These are phyloP conservation scores for Aspergillus homomorphus DNA, from an alignment of 495 filamentous ascomycete species.

Conservation along the genomic window DNA sequence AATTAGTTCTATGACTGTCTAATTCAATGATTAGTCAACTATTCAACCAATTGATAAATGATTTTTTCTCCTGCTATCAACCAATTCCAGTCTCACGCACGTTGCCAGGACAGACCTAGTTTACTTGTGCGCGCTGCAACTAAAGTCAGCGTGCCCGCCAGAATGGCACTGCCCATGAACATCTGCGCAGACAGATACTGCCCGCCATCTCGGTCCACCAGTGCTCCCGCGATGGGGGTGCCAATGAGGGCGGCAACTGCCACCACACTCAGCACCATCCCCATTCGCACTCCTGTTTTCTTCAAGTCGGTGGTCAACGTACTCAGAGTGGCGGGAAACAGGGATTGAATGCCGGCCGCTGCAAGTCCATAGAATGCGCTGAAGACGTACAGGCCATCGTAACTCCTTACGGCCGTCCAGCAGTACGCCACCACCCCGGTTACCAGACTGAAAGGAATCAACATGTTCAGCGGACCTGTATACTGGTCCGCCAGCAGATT, in stretches of 20 bases:
- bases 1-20: too few species aligned
- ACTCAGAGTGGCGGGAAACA: slow-evolving; percentile 59
- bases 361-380: slow-evolving; percentile 60
- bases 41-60: not conserved
- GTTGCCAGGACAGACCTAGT: slow-evolving; percentile 28
- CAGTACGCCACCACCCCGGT: slow-evolving; percentile 54
- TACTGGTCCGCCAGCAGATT: slow-evolving; percentile 61
- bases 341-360: slow-evolving; percentile 64
- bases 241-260: slow-evolving; percentile 71
- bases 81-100: too few species aligned
- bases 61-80: too few species aligned
- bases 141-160: slow-evolving; percentile 49
- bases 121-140: slow-evolving; percentile 46
- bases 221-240: slow-evolving; percentile 67
- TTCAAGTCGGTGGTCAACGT: slow-evolving; percentile 61
- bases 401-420: slow-evolving; percentile 58
- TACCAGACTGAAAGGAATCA: slow-evolving; percentile 53
- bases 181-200: slow-evolving; percentile 58
- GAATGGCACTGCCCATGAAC: slow-evolving; percentile 44
- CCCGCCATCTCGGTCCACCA: slow-evolving; percentile 50
- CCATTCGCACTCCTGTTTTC: slow-evolving; percentile 70
- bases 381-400: slow-evolving; percentile 55
- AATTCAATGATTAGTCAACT: not conserved
- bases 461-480: slow-evolving; percentile 60
- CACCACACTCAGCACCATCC: slow-evolving; percentile 76